Base-by-base conservation (phyloP, 2,329 filamentous ascomycete genomes). In the Venturia effusa region DNA sequence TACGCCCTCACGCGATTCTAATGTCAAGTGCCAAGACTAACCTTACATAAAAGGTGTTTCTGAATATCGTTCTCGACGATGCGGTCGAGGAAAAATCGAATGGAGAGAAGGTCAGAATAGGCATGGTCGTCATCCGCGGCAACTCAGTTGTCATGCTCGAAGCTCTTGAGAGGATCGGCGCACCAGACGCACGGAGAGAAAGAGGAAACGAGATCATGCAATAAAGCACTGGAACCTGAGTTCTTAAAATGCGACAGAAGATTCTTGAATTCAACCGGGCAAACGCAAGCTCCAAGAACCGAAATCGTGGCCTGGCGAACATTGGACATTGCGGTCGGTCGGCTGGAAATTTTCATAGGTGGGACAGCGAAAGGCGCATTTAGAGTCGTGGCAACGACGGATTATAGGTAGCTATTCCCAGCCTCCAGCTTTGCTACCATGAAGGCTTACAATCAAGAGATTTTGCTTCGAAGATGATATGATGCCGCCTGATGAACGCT, bases 121-220 rank as follows among this genome's bases (percentile, higher is more conserved):
- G 94, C 74, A 96, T 96, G 88, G 90, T 96, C 66, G 93, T 97
- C 68, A 97, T 99, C 72, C 90, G 95, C 70, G 94, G 94, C 68
- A 99, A 99, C 79, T 96, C 93, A 1, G 92, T 99, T 32, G 92
- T 99, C 64, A 97, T 99, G 93, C 84, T 99, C 64, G 95, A 99
- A 78, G 90, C 51, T 34, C 30, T 57, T 13, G 51, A 57, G 51
- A 57, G 51, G n/a, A 57, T 57, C 30, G 51, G 51, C 30, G 51
- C 51, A n/a, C 51, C 51, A 22, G 51, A 57, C 30, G 30, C 30
- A 57, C 51, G 51, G 34, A 57, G 51, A 17, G 51, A 57, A 51
- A 51, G 51, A 57, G 51, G 51, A n/a, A 57, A 57, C 30, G 51
- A 57, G 17, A 34, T 51, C 10, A 3, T 51, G 45, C 45, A 51